A percentile compares a stretch with the other conserved stretches of the same genome.
These are phyloP conservation scores for Coprinopsis marcescibilis DNA, from an alignment of 768 basidiomycete genomes.

Conservation along the genomic window DNA sequence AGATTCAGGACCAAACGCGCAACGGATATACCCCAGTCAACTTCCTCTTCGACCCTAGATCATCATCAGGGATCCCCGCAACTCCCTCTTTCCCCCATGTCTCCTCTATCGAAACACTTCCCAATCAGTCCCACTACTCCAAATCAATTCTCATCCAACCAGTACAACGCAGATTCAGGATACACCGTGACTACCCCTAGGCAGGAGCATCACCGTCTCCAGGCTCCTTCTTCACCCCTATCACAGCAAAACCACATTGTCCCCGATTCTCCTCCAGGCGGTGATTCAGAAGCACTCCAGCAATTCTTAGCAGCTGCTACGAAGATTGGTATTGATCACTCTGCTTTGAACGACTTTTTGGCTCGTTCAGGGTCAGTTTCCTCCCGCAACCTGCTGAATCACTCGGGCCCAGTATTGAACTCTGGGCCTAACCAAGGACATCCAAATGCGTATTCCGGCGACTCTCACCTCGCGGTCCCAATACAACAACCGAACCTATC, in stretches of 20 bases:
- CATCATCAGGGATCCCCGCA: constrained; percentile 25
- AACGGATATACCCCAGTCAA: constrained; percentile 20
- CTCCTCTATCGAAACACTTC: constrained; percentile 7
- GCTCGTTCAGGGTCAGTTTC: constrained; percentile 59
- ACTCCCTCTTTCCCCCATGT: constrained; percentile 15
- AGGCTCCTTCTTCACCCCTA: constrained; percentile 12
- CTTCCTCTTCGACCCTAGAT: constrained; percentile 17
- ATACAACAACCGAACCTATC: constrained; percentile 20
- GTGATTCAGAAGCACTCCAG: constrained; percentile 46
- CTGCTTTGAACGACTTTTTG: constrained; percentile 63
- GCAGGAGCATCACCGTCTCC: constrained; percentile 4
- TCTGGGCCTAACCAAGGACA: constrained; percentile 22
- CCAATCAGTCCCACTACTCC: constrained; percentile 8
- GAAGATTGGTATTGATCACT: constrained; percentile 70
- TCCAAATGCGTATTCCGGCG: constrained; percentile 1
- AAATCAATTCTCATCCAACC: constrained; percentile 12
- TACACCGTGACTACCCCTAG: constrained; percentile 13
- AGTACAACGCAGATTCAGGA: constrained; percentile 13
- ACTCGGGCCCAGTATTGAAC: constrained; percentile 35
- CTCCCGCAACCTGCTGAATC: constrained; percentile 38
- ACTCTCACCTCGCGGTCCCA: constrained; percentile 5
- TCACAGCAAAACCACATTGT: constrained; percentile 11
- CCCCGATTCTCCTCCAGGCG: constrained; percentile 13
- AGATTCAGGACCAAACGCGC: constrained; percentile 55
- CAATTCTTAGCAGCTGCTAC: constrained; percentile 74